A percentile compares a stretch with the other conserved stretches of the same genome.
These are phyloP conservation scores for Uncinocarpus reesii DNA, from an alignment of 2,329 filamentous ascomycete genomes.

Conservation along the genomic window DNA sequence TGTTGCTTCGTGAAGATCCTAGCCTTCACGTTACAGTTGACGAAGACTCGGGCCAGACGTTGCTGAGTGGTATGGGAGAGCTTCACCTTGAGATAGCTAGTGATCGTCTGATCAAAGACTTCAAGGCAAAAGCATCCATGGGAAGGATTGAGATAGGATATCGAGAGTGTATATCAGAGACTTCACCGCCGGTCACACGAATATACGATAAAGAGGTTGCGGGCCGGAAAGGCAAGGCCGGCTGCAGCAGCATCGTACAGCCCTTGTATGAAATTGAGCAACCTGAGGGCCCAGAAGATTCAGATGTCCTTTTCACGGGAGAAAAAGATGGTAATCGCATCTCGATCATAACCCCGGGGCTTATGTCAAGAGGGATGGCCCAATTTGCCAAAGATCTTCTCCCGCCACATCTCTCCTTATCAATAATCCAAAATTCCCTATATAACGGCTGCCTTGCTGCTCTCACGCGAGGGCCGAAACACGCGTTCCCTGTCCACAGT, in stretches of 20 bases:
- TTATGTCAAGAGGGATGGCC: conserved; percentile 25
- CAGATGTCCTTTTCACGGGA: conserved; percentile 33
- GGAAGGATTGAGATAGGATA: conserved; percentile 93
- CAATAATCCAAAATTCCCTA: conserved; percentile 46
- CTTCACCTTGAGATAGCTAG: conserved; percentile 88
- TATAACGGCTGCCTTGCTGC: conserved; percentile 74
- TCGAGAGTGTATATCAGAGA: conserved; percentile 62
- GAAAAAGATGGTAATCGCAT: conserved; percentile 61
- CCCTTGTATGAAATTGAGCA: conserved; percentile 31
- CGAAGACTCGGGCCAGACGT: conserved; percentile 83
- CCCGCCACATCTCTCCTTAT: conserved; percentile 44
- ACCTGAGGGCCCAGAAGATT: conserved; percentile 14
- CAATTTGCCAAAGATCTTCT: conserved; percentile 13
- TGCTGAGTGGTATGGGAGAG: conserved; percentile 91
- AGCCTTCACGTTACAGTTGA: conserved; percentile 77
- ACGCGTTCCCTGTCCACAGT: conserved; percentile 68
- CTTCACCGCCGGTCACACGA: conserved; percentile 48
- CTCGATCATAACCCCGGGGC: conserved; percentile 44
- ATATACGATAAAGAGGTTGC: conserved; percentile 70
- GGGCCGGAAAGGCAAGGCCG: conserved; percentile 66
- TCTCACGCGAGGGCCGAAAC: conserved; percentile 70
- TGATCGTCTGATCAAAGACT: conserved; percentile 75
- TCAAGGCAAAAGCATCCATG: conserved; percentile 76
- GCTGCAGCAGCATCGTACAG: conserved; percentile 58
- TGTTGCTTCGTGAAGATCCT: conserved; percentile 82